Evolutionary conservation across 2,329 filamentous ascomycete genomes (phyloP), one percentile per base, ranked within the genome.

Genomic region (Calonectria pteridis): DNA sequence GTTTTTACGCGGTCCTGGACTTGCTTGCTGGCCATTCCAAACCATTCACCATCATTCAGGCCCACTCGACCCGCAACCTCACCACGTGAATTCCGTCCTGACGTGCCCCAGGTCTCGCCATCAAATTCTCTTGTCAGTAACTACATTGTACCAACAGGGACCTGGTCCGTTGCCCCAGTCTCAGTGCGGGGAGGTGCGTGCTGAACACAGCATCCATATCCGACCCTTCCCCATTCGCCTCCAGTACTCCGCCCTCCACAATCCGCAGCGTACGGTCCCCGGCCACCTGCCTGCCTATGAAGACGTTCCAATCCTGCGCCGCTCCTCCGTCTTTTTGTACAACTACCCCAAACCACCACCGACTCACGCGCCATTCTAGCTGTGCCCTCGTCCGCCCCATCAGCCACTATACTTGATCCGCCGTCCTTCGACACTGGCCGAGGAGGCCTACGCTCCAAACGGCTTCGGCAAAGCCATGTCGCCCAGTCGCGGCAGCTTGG

Each of bases 381-480:
- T 37, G 59, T 70, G 33, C 40, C 43, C 16, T 53, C 43, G 29
- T 66, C 53, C 53, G 26, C 72, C 51, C 68, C 51, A 43, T 63
- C 46, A 68, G 51, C 64, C 69, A 26, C 35, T 50, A 20, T 29
- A 23, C 55, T 55, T 67, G 67, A 74, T 55, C 69, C 53, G 55
- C 28, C 33, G 18, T 29, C n/a, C 20, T 67, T 67, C 51, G 50
- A 43, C 55, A 29, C 76, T 62, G 74, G 78, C 77, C 74, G 72
- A 69, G 51, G 73, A 74, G 77, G 75, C 71, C 73, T 49, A 63
- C 73, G 69, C 72, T 67, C 69, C 63, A 67, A 71, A 73, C 64
- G 69, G 65, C 64, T 72, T 55, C 68, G 64, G 71, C 68, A 76
- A 75, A 77, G 82, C 67, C 77, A 84, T 84, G 83, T 79, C 81